These are phyloP conservation scores for Colletotrichum gigasporum DNA, from an alignment of 2,329 filamentous ascomycete species.

Conservation along the genomic window DNA sequence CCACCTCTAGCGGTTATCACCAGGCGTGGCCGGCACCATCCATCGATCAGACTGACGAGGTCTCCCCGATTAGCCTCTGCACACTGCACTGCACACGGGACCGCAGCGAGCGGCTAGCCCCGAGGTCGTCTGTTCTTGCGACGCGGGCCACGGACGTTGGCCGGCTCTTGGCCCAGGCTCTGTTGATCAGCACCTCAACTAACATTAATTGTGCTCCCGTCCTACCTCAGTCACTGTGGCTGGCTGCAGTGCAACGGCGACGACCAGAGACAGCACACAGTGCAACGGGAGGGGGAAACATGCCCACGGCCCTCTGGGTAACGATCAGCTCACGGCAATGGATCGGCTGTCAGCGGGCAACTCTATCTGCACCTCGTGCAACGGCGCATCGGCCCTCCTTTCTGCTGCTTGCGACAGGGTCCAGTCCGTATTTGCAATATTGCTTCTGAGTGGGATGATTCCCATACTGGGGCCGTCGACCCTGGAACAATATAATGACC, in stretches of 20 bases:
- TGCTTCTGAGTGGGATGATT: conserved; percentile 21
- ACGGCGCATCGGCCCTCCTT: conserved; percentile 22
- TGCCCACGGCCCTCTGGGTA: conserved; percentile 4
- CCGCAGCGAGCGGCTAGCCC: conserved; percentile 11
- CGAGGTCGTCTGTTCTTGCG: conserved; percentile 23
- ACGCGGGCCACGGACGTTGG: conserved; percentile 25
- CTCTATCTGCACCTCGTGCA: conserved; percentile 32
- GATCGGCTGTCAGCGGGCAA: conserved; percentile 27
- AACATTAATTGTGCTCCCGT: conserved; percentile 16
- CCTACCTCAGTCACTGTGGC: not conserved
- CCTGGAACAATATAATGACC: conserved; percentile 7
- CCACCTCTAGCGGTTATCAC: conserved; percentile 13
- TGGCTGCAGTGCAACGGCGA: conserved; percentile 17
- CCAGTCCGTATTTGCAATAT: not conserved
- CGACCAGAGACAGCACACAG: conserved; percentile 13
- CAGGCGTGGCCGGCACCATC: conserved; percentile 4
- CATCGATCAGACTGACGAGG: conserved; percentile 4
- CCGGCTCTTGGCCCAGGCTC: conserved; percentile 18
- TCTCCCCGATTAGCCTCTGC: conserved; percentile 6
- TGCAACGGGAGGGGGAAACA: conserved; percentile 7
- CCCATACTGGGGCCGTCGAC: conserved; percentile 1
- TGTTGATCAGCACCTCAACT: conserved; percentile 14
- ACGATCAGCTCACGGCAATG: conserved; percentile 27
- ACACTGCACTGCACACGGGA: not conserved
- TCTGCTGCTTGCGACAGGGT: conserved; percentile 12